These are phyloP conservation scores for Russula foetens DNA, from an alignment of 768 basidiomycete species.

Conservation along the genomic window DNA sequence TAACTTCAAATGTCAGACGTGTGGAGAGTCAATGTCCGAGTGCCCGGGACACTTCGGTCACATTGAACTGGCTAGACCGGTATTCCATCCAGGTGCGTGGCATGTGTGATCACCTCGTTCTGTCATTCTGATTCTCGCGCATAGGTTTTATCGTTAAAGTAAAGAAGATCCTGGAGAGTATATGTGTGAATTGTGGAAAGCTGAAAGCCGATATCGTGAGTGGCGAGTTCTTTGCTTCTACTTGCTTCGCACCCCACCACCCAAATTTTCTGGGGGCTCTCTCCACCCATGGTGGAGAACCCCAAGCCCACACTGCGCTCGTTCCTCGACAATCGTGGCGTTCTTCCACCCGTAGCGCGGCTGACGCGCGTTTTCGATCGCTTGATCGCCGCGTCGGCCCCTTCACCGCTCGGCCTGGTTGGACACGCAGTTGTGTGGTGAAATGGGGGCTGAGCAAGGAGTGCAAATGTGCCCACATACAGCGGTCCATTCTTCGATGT, in stretches of 20 bases:
- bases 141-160: constrained; percentile 96
- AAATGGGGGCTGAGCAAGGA: constrained; percentile 98
- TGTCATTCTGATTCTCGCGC: not conserved
- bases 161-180: constrained; percentile 98
- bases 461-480: constrained; percentile 45
- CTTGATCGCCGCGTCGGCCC: constrained; percentile 82
- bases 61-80: constrained; percentile 94
- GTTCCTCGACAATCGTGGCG: constrained; percentile 74
- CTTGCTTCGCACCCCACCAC: constrained; percentile 89
- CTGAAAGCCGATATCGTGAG: constrained; percentile 97
- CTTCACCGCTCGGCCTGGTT: constrained; percentile 67
- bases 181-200: constrained; percentile 98
- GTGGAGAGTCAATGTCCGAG: constrained; percentile 99
- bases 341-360: constrained; percentile 73
- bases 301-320: constrained; percentile 84
- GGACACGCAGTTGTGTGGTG: constrained; percentile 86
- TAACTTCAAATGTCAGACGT: constrained; percentile 98
- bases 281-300: constrained; percentile 85
- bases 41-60: constrained; percentile 99
- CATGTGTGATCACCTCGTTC: not conserved
- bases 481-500: constrained; percentile 29
- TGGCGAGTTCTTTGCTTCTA: constrained; percentile 66
- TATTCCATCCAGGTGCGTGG: constrained; percentile 86
- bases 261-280: constrained; percentile 99
- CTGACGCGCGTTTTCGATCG: constrained; percentile 84